phyloP scores from a whole-genome alignment of 2,329 filamentous ascomycete genomes.

The Arthroderma sp. region DNA sequence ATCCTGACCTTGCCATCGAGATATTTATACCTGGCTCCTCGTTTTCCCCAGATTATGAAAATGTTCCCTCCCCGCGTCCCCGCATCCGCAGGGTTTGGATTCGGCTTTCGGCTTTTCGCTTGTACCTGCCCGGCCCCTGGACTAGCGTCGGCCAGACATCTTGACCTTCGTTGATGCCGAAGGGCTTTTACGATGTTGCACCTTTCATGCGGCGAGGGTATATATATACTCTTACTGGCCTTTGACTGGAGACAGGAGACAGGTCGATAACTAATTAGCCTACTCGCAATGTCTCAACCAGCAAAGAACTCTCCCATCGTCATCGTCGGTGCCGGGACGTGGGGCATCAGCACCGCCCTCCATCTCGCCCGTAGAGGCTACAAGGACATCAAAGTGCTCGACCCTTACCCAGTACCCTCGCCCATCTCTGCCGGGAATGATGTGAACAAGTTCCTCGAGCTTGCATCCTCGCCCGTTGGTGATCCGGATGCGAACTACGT shows the following conservation, averaged over 20 bases:
- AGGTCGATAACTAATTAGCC: background rate
- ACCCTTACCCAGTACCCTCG: constrained; percentile 29
- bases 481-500: background rate
- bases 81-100: background rate
- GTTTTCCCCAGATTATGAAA: background rate
- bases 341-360: constrained; percentile 35
- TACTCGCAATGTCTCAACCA: background rate
- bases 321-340: constrained; percentile 35
- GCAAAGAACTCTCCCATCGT: constrained; percentile 22
- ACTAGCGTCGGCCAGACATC: background rate
- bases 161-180: background rate
- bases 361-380: constrained; percentile 38
- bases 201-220: too few species aligned
- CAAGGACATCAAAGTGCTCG: constrained; percentile 38
- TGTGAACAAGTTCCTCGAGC: background rate
- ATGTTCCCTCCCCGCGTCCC: background rate
- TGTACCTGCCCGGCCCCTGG: background rate
- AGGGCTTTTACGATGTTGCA: background rate
- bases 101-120: too few species aligned
- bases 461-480: background rate
- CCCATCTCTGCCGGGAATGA: background rate
- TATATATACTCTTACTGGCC: background rate
- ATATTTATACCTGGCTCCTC: background rate
- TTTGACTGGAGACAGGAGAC: background rate
- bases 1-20: background rate